These are phyloP conservation scores for Paramecium sonneborni DNA, from an alignment of 73 alveolate genomes.

Conservation along the genomic window DNA sequence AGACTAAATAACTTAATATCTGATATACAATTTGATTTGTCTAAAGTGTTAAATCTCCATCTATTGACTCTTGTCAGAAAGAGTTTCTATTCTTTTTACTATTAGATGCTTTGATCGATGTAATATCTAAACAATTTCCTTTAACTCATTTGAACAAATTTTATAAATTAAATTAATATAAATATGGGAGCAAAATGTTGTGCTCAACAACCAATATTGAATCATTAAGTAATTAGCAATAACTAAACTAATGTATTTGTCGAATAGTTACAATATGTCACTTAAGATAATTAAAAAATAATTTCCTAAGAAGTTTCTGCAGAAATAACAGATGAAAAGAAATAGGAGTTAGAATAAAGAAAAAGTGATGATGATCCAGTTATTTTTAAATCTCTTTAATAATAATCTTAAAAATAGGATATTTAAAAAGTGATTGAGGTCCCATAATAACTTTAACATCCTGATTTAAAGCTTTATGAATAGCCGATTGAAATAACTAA, in stretches of 20 bases:
- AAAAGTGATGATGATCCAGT: not conserved
- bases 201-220: not conserved
- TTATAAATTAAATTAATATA: not conserved
- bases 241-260: not conserved
- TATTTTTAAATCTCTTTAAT: not conserved
- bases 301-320: not conserved
- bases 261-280: not conserved
- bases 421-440: not conserved
- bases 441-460: not conserved
- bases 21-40: slow-evolving; percentile 41
- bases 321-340: not conserved
- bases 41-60: slow-evolving; percentile 56
- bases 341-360: not conserved
- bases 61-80: slow-evolving; percentile 53
- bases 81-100: not conserved
- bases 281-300: not conserved
- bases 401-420: not conserved
- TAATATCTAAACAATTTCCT: slow-evolving; percentile 43
- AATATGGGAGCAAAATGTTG: slow-evolving; percentile 14
- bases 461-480: not conserved
- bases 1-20: not conserved
- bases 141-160: no score
- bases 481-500: not conserved
- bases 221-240: not conserved
- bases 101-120: slow-evolving; percentile 18